These are phyloP conservation scores for Talaromyces borbonicus DNA, from an alignment of 495 filamentous ascomycete species.

Conservation along the genomic window DNA sequence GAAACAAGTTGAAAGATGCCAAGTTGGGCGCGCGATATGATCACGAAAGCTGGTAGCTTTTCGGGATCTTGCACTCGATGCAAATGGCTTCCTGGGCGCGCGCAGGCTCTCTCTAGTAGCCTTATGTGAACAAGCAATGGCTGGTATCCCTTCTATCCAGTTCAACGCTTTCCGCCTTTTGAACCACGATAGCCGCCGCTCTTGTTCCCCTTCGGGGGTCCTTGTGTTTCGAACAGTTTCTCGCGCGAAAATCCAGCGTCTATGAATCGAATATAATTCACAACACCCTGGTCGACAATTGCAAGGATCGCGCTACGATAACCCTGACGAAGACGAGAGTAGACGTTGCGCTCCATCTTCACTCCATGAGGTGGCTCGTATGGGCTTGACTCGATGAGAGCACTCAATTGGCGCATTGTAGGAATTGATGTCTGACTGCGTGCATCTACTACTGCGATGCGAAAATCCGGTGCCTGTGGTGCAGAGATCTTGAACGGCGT, in stretches of 20 bases:
- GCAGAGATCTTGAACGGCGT: slow-evolving; percentile 62
- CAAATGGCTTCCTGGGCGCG: too few relatives aligned
- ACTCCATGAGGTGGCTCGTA: slow-evolving; percentile 47
- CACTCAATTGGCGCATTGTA: slow-evolving; percentile 56
- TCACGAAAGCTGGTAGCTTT: too few relatives aligned
- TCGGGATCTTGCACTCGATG: too few relatives aligned
- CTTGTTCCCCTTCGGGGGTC: slow-evolving; percentile 22
- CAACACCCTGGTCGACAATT: slow-evolving; percentile 79
- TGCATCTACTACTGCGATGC: slow-evolving; percentile 69
- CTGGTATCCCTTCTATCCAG: slow-evolving; percentile 1
- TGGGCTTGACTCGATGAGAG: slow-evolving; percentile 58
- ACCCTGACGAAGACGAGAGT: slow-evolving; percentile 70
- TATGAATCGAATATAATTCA: slow-evolving; percentile 71
- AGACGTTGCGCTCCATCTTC: slow-evolving; percentile 43
- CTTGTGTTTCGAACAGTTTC: slow-evolving; percentile 45
- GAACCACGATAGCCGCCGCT: slow-evolving; percentile 18
- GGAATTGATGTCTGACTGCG: slow-evolving; percentile 57
- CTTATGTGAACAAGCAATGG: too few relatives aligned
- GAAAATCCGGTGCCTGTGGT: slow-evolving; percentile 70
- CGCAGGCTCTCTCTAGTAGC: too few relatives aligned
- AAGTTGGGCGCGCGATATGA: neutral
- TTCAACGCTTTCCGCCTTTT: slow-evolving; percentile 32
- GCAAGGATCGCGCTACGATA: slow-evolving; percentile 77
- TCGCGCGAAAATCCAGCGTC: slow-evolving; percentile 76
- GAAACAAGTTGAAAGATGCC: slow-evolving; percentile 16